Conservation (phyloP, 192 early-diverging fungal genomes). For the Backusella mclennaniae region DNA sequence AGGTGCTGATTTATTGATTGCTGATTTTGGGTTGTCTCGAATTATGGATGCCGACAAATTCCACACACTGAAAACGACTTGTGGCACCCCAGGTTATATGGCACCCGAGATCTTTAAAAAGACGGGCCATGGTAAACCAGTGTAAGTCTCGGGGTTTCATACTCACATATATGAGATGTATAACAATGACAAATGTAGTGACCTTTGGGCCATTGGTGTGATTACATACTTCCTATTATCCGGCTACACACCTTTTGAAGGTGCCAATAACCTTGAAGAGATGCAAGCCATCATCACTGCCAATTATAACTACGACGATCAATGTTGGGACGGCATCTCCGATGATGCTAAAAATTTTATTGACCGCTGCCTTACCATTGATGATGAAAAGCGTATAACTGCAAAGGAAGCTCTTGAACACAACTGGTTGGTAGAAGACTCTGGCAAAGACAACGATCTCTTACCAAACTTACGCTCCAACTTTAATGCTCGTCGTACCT, state of each 20-base stretch:
- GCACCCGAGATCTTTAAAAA: constrained; percentile 61
- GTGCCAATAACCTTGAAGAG: constrained; percentile 50
- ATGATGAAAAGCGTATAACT: constrained; percentile 69
- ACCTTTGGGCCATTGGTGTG: constrained; percentile 82
- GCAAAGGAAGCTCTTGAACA: constrained; percentile 73
- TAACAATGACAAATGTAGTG: constrained; percentile 27
- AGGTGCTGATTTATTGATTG: constrained; percentile 66
- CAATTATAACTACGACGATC: constrained; percentile 62
- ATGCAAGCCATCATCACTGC: constrained; percentile 57
- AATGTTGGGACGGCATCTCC: constrained; percentile 57
- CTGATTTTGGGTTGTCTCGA: constrained; percentile 79
- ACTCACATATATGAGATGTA: neutral
- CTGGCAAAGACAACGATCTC: constrained; percentile 41
- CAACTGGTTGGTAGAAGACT: constrained; percentile 59
- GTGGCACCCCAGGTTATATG: constrained; percentile 86
- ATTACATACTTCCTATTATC: constrained; percentile 75
- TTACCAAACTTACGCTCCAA: constrained; percentile 60
- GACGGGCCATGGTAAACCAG: constrained; percentile 67
- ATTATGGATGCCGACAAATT: constrained; percentile 62
- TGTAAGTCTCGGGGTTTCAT: constrained; percentile 33
- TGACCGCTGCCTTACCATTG: constrained; percentile 57
- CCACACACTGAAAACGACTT: constrained; percentile 62
- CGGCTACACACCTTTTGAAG: constrained; percentile 76
- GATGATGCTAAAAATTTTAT: constrained; percentile 71
- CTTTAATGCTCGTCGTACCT: constrained; percentile 68